These are phyloP conservation scores for Bolboschoenus planiculmis DNA, from an alignment of 176 grass and related monocot species.

Conservation along the genomic window DNA sequence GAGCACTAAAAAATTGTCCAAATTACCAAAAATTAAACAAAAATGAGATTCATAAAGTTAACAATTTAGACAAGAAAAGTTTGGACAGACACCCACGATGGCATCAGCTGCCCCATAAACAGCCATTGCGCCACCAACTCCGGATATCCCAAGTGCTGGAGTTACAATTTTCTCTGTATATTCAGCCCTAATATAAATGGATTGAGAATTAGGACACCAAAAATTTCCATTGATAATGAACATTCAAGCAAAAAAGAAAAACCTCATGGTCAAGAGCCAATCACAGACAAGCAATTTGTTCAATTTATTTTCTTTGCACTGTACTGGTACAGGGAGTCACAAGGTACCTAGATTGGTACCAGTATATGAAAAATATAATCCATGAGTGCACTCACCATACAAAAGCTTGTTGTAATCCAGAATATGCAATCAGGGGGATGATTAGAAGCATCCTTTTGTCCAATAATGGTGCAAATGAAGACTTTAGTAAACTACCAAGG, in stretches of 20 bases:
- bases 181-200: constrained; percentile 56
- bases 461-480: constrained; percentile 59
- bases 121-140: constrained; percentile 94
- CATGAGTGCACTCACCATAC: constrained; percentile 54
- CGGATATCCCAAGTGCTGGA: constrained; percentile 87
- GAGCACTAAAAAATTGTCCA: constrained; percentile 51
- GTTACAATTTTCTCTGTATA: constrained; percentile 92
- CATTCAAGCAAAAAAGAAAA: not conserved
- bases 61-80: not conserved
- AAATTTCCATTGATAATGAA: constrained; percentile 14
- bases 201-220: constrained; percentile 12
- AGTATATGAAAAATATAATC: not conserved
- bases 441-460: constrained; percentile 81
- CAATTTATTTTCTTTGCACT: not conserved
- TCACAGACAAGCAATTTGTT: not conserved
- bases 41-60: not conserved
- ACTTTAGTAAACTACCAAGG: constrained; percentile 54
- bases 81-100: constrained; percentile 45
- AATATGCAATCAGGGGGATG: constrained; percentile 86
- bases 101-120: constrained; percentile 93
- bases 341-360: not conserved
- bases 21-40: not conserved
- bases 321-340: not conserved
- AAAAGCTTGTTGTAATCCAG: constrained; percentile 96
- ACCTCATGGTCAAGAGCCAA: not conserved